These are phyloP conservation scores for Candida golubevii DNA, from an alignment of 805 yeast species.

Conservation along the genomic window DNA sequence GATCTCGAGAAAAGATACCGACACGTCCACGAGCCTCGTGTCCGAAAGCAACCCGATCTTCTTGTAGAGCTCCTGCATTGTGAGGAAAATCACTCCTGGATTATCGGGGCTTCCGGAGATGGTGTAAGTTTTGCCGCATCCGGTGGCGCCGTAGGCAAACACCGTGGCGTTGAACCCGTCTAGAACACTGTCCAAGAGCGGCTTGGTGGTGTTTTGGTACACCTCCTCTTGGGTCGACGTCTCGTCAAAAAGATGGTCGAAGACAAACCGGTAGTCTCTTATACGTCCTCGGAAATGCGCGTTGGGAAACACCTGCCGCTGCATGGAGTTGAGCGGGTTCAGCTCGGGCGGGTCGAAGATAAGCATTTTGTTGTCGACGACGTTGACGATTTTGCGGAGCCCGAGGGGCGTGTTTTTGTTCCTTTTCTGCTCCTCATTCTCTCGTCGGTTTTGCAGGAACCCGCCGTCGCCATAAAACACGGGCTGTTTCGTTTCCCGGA, in stretches of 20 bases:
- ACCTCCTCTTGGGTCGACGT: constrained; percentile 62
- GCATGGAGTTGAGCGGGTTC: constrained; percentile 55
- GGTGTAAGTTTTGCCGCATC: constrained; percentile 96
- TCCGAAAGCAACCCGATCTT: constrained; percentile 55
- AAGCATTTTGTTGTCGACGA: constrained; percentile 80
- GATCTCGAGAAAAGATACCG: constrained; percentile 76
- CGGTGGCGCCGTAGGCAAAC: constrained; percentile 96
- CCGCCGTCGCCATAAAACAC: constrained; percentile 55
- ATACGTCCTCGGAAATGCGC: constrained; percentile 41
- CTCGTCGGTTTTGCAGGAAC: constrained; percentile 23
- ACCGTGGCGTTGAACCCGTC: constrained; percentile 90
- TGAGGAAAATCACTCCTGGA: constrained; percentile 77
- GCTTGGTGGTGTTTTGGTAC: constrained; percentile 60
- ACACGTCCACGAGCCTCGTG: constrained; percentile 53
- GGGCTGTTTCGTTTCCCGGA: constrained; percentile 24
- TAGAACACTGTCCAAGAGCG: constrained; percentile 66
- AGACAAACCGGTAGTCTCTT: constrained; percentile 74
- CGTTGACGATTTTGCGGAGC: constrained; percentile 66
- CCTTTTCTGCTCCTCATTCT: constrained; percentile 1
- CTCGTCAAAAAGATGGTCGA: constrained; percentile 75
- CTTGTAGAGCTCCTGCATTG: constrained; percentile 71
- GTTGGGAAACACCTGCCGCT: constrained; percentile 39
- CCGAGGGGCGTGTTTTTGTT: constrained; percentile 40
- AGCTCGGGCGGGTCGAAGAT: constrained; percentile 81
- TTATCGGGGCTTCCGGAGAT: constrained; percentile 67